phyloP scores from a whole-genome alignment of 1,284 basidiomycete genomes.

The Boletus smithii region DNA sequence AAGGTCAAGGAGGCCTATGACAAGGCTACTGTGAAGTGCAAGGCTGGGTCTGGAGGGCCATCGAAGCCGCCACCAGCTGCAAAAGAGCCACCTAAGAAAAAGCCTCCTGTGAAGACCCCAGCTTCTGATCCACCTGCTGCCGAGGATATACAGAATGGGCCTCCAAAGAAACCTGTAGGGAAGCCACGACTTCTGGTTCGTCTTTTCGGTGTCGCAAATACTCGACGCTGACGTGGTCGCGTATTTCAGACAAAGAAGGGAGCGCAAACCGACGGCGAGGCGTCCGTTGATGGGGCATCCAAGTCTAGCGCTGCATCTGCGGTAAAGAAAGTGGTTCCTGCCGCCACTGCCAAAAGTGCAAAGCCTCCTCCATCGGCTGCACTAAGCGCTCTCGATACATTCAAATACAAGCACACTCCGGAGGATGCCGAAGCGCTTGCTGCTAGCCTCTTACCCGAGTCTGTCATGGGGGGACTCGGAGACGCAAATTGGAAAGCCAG shows the following conservation, averaged over 20 bases:
- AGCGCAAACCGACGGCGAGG: constrained; percentile 33
- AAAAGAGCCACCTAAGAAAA: constrained; percentile 47
- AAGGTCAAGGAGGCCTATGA: constrained; percentile 96
- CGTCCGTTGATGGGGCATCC: constrained; percentile 27
- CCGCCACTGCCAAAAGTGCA: constrained; percentile 44
- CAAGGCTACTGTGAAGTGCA: constrained; percentile 84
- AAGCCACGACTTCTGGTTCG: constrained; percentile 51
- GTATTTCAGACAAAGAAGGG: constrained; percentile 52
- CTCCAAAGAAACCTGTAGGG: constrained; percentile 44
- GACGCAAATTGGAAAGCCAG: constrained; percentile 94
- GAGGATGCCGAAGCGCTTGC: constrained; percentile 91
- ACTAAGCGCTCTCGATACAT: constrained; percentile 67
- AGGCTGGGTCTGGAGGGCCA: constrained; percentile 53
- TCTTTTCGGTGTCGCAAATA: constrained; percentile 1
- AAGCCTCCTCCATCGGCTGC: constrained; percentile 49
- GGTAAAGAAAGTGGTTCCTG: constrained; percentile 45
- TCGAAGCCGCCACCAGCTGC: constrained; percentile 42
- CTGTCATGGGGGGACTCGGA: constrained; percentile 69
- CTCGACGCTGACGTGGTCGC: constrained; percentile 12
- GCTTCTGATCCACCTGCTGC: constrained; percentile 26
- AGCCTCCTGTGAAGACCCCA: constrained; percentile 31
- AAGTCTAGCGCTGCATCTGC: constrained; percentile 35
- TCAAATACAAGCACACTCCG: constrained; percentile 88
- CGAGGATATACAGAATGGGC: constrained; percentile 31
- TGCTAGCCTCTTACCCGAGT: constrained; percentile 69